Conservation (phyloP, 768 basidiomycete genomes). For the Gautieria morchelliformis region DNA sequence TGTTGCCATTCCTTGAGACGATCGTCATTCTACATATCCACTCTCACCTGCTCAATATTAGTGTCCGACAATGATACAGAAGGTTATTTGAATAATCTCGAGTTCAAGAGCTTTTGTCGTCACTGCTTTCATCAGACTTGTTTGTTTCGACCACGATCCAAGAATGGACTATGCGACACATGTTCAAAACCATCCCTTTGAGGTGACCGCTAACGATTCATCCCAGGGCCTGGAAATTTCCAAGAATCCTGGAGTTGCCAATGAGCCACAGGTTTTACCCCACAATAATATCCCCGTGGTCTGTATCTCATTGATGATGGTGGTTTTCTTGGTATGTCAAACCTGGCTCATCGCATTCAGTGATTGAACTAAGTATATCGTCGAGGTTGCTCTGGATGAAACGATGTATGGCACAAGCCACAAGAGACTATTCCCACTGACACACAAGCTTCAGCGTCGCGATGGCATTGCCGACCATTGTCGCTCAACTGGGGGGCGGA, state of each 20-base stretch:
- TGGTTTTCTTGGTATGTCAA: conserved; percentile 24
- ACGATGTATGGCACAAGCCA: conserved; percentile 1
- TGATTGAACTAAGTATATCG: not conserved
- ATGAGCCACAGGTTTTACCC: conserved; percentile 46
- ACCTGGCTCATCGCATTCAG: not conserved
- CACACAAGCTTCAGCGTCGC: conserved; percentile 36
- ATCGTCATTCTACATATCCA: no score
- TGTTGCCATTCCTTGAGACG: no score
- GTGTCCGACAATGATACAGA: no score
- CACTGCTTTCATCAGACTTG: no score
- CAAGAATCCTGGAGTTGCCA: not conserved
- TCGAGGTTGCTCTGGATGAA: conserved; percentile 35
- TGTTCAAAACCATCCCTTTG: no score
- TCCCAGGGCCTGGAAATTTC: not conserved
- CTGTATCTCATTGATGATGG: conserved; percentile 31
- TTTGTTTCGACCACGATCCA: no score
- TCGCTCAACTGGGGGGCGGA: conserved; percentile 52
- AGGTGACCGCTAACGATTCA: no score
- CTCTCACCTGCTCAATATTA: no score
- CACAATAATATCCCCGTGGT: conserved; percentile 40
- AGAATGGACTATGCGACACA: no score
- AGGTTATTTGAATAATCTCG: no score
- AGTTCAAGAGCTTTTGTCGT: no score
- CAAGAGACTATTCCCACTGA: no score
- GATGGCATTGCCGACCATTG: conserved; percentile 67